Evolutionary conservation across 176 grass and related monocot genomes (phyloP), one percentile per base, ranked within the genome.

Genomic region (Themeda triandra): DNA sequence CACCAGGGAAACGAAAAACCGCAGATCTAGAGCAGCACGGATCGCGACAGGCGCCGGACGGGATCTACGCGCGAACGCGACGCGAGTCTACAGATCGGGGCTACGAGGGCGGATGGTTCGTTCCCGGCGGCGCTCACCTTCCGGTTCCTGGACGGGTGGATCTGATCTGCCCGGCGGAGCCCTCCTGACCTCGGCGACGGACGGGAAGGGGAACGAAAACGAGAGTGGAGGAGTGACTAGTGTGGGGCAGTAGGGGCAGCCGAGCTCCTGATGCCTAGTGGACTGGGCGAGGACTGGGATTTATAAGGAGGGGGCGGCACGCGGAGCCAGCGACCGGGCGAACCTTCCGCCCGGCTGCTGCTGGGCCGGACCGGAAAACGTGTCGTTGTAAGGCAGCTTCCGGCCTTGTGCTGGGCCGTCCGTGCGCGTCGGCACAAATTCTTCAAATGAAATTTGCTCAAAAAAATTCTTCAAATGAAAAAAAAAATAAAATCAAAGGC

Each of bases 111-210:
- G 46, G 33, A n/a, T 5, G 1, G 27, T 3, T 78, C 44, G 44
- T 13, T 40, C 44, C 0, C 17, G 37, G 32, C 17, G 37, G 32
- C 21, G 73, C 73, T 83, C 79, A 78, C 88, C 83, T 86, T 37
- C 10, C 1, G 30, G 10, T 70, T 54, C 23, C 63, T 49, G 44
- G 59, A 13, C 3, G 63, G 66, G 14, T 5, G 33, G 66, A 60
- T 71, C 80, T 19, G 66, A 58, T 58, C n/a, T 49, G 78, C 42
- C 23, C 8, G 4, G 25, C 11, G 76, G 18, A 35, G 19, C n/a
- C n/a, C n/a, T n/a, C n/a, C n/a, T n/a, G 35, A 4, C 15, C 21
- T 36, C 31, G 79, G 46, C 31, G 23, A 36, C 64, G 78, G 30
- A 74, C 18, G 30, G 49, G 75, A 2, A 9, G 7, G 66, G 24